A percentile compares a stretch with the other conserved stretches of the same genome.
phyloP scores from a whole-genome alignment of 345 rosid genomes.

The Clausena lansium region DNA sequence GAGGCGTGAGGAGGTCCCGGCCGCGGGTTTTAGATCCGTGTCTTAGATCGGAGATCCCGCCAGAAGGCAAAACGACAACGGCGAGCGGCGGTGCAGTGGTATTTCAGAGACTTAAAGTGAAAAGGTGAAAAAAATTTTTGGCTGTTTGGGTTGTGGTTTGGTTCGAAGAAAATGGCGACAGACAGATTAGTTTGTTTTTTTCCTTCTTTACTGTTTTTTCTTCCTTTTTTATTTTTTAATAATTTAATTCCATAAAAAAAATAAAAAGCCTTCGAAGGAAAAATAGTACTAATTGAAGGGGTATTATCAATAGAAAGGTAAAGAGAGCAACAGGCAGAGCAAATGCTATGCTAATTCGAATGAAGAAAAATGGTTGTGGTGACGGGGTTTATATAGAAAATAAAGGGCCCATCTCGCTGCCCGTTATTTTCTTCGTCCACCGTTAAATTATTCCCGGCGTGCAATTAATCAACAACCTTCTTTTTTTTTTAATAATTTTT shows the following conservation, averaged over 20 bases:
- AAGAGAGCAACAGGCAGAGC: conserved; percentile 2
- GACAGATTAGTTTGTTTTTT: not conserved
- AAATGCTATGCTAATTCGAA: conserved; percentile 10
- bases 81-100: no score
- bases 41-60: not conserved
- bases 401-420: conserved; percentile 34
- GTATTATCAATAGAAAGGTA: not conserved
- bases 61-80: no score
- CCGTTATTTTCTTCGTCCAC: conserved; percentile 36
- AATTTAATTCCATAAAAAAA: not conserved
- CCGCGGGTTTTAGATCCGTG: not conserved
- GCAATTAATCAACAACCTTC: not conserved
- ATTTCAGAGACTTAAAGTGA: no score
- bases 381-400: conserved; percentile 58
- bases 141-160: not conserved
- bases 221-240: no score
- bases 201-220: not conserved
- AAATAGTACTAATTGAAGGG: not conserved
- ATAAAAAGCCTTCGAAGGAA: no score
- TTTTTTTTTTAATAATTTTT: not conserved
- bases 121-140: no score
- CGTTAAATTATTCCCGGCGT: conserved; percentile 14
- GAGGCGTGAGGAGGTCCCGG: not conserved
- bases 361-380: conserved; percentile 13
- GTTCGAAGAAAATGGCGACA: not conserved